phyloP scores from a whole-genome alignment of 495 filamentous ascomycete species.

The Penicillium nucicola region DNA sequence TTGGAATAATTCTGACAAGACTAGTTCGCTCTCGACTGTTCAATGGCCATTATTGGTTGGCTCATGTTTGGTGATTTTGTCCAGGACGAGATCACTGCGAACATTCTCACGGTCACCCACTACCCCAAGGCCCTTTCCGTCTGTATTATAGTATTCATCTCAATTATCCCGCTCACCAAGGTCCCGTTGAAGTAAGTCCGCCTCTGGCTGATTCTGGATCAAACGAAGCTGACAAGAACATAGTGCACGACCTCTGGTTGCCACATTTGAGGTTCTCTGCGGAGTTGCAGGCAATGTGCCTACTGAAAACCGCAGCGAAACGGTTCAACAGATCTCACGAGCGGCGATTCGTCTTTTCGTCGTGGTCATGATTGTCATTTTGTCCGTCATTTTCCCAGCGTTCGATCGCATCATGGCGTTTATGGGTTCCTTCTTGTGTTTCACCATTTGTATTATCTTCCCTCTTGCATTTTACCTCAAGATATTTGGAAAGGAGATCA shows the following conservation, averaged over 20 bases:
- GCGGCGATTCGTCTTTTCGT: conserved; percentile 57
- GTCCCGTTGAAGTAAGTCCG: conserved; percentile 75
- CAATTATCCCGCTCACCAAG: conserved; percentile 93
- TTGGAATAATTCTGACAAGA: conserved; percentile 9
- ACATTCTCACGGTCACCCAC: conserved; percentile 67
- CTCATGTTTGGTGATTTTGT: conserved; percentile 92
- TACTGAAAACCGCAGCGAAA: conserved; percentile 45
- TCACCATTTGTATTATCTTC: conserved; percentile 89
- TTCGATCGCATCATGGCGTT: conserved; percentile 96
- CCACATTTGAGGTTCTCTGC: conserved; percentile 74
- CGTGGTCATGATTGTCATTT: conserved; percentile 57
- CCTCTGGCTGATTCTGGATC: not conserved
- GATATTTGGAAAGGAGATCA: conserved; percentile 81
- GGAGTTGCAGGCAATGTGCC: conserved; percentile 54
- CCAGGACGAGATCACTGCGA: conserved; percentile 85
- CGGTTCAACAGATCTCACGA: conserved; percentile 56
- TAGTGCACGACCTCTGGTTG: conserved; percentile 78
- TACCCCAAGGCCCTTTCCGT: conserved; percentile 75
- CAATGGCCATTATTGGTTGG: conserved; percentile 76
- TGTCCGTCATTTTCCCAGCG: conserved; percentile 77
- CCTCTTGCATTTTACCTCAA: conserved; percentile 89
- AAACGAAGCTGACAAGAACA: conserved; percentile 13
- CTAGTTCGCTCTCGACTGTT: conserved; percentile 74
- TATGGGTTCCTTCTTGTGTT: conserved; percentile 86
- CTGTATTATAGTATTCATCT: conserved; percentile 78